Conservation (phyloP, 257 asterid genomes). For the Perilla frutescens region DNA sequence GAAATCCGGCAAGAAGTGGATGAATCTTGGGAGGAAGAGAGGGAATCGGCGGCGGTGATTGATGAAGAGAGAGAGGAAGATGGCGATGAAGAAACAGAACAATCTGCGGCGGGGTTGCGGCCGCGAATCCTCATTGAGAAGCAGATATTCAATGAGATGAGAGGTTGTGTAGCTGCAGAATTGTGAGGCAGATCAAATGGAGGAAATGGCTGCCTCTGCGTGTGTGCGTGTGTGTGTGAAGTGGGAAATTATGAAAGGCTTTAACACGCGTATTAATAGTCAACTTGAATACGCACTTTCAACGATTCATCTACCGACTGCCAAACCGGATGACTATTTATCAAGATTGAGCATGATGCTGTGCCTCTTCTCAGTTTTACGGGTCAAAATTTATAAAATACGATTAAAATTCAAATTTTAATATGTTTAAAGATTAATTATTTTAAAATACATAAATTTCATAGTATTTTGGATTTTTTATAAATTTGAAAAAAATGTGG, state of each 20-base stretch:
- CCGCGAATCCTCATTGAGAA: conserved; percentile 46
- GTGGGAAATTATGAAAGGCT: not conserved
- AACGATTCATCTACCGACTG: no score
- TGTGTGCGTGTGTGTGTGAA: not conserved
- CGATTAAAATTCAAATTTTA: no score
- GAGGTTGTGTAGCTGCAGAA: not conserved
- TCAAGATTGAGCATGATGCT: no score
- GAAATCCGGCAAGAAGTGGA: conserved; percentile 39
- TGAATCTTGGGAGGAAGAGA: conserved; percentile 64
- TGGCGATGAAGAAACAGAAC: conserved; percentile 35
- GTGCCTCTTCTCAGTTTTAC: no score
- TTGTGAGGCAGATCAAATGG: not conserved
- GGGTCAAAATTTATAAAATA: no score
- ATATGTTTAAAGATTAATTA: no score
- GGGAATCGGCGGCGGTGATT: conserved; percentile 49
- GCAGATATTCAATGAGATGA: not conserved
- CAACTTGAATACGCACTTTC: no score
- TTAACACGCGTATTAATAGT: no score
- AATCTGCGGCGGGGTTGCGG: conserved; percentile 10
- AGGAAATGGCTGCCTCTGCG: not conserved
- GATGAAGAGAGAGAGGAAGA: conserved; percentile 55
- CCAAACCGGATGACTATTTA: no score
- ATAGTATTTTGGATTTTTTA: no score
- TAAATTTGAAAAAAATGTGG: no score
- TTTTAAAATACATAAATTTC: no score